Evolutionary conservation across 2,329 filamentous ascomycete species (phyloP), one percentile per base, ranked within the genome.

Genomic region (Niveomyces coronatus): DNA sequence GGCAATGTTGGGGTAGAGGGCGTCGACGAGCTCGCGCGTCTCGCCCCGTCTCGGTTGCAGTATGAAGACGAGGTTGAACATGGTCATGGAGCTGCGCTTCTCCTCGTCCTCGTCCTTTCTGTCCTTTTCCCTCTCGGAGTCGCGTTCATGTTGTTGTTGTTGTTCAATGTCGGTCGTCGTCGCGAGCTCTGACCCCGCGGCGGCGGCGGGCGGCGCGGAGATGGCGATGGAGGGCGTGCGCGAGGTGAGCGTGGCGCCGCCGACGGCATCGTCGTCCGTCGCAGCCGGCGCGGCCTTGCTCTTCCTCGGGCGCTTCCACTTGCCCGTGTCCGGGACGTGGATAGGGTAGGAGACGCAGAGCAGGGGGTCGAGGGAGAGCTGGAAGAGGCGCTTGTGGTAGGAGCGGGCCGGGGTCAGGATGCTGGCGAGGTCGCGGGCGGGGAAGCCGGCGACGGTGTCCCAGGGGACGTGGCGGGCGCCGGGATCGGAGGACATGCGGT

Each of bases 31-130:
- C 66, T 73, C 69, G 40, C 84, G 82, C 47, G 82, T 79, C 53
- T 94, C 84, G 40, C 88, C 68, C 37, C 80, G 76, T 35, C 80
- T 81, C 3, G 87, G 84, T 47, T 85, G 82, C 46, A 95, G 66
- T 35, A 94, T 84, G 57, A 96, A 96, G 17, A 96, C 87, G 9
- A 95, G 74, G 57, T 95, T 94, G 62, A 98, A 98, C 89, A 96
- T 96, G 45, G 81, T 87, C 84, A 96, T 88, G 32, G 76, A 75
- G 47, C 71, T 76, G 48, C 68, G 67, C 54, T 84, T 79, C 52
- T 76, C 68, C 44, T 81, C 69, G 28, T 67, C 58, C 42, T 74
- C 59, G 40, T 72, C 70, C 58, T 52, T 60, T 33, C 47, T 53
- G 4, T 48, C 51, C n/a, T 55, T 58, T 9, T 55, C 47, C 27